Evolutionary conservation across 2,329 filamentous ascomycete genomes (phyloP), one percentile per base, ranked within the genome.

Genomic region (Penicillium sp.): DNA sequence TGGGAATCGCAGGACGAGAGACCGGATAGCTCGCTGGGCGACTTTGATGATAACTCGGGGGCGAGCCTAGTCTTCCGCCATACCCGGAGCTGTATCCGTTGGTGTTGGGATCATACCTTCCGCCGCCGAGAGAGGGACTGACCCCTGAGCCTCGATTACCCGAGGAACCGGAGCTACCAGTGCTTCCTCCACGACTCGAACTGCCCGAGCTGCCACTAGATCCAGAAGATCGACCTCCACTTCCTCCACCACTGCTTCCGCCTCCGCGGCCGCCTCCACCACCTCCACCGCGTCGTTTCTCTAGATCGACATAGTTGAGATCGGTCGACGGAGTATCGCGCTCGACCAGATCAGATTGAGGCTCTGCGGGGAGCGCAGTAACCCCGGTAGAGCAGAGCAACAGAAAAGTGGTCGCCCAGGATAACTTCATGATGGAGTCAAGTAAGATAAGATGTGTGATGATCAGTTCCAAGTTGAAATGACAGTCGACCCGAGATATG

Each of bases 201-300:
- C 39, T 22, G 9, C 55, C 44, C 15, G 43, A 48, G 28, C 57
- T 47, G 17, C 56, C 48, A 12, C 39, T 26, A 4, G 39, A 40
- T n/a, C 35, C 22, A n/a, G 25, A 27, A 4, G 55, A 42, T n/a
- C 57, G 33, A 17, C 59, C 53, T 22, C 59, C 50, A 20, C 57
- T 40, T 23, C 50, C 38, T 6, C 56, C 51, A 3, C 57, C 49
- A 18, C 59, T 39, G 15, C 56, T 53, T 18, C 59, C 46, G 5
- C 55, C 46, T 22, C 55, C 45, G 11, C 50, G 37, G 12, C 53
- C 37, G 10, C 67, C 59, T 14, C 64, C 57, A 17, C 68, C 63
- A n/a, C 70, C 66, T 4, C 70, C 66, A 15, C 72, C 71, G 52
- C 69, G 71, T 38, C 73, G 66, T 51, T 74, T 75, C 39, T 68